Evolutionary conservation across 1,284 basidiomycete genomes (phyloP).

Genomic region (Coniferiporia weirii): DNA sequence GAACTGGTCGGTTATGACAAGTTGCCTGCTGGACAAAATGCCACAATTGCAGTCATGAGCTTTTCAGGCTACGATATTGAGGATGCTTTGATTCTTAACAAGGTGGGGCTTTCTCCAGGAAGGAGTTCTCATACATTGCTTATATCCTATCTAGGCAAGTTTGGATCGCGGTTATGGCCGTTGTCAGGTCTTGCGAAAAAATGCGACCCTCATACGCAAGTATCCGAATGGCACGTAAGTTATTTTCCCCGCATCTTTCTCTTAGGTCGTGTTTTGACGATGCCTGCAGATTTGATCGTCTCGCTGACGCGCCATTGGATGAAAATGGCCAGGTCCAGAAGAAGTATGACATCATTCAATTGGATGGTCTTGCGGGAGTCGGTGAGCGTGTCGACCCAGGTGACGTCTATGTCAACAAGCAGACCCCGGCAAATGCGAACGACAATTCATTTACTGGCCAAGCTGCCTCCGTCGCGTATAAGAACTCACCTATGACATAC

Average conservation of each 20-base stretch:
- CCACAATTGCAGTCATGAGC: slow-evolving; percentile 98
- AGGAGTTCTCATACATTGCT: slow-evolving; percentile 10
- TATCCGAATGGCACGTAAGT: slow-evolving; percentile 96
- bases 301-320: slow-evolving; percentile 88
- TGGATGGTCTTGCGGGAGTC: slow-evolving; percentile 91
- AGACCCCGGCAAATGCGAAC: slow-evolving; percentile 88
- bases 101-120: slow-evolving; percentile 40
- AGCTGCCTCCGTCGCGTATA: slow-evolving; percentile 77
- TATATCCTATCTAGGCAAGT: slow-evolving; percentile 56
- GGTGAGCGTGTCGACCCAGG: slow-evolving; percentile 92
- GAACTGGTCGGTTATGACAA: slow-evolving; percentile 96
- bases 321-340: slow-evolving; percentile 76
- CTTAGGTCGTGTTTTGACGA: slow-evolving; percentile 3
- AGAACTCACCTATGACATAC: slow-evolving; percentile 86
- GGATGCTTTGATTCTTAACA: slow-evolving; percentile 96
- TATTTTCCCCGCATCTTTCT: background rate
- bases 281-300: slow-evolving; percentile 75
- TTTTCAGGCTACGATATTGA: slow-evolving; percentile 99
- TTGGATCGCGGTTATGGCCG: slow-evolving; percentile 96
- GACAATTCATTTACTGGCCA: slow-evolving; percentile 80
- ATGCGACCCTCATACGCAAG: slow-evolving; percentile 88
- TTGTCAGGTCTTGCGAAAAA: slow-evolving; percentile 97
- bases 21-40: slow-evolving; percentile 97
- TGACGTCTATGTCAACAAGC: slow-evolving; percentile 96
- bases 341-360: slow-evolving; percentile 86